Evolutionary conservation across 2,329 filamentous ascomycete species (phyloP), one percentile per base, ranked within the genome.

Genomic region (Blastomyces emzantsi): DNA sequence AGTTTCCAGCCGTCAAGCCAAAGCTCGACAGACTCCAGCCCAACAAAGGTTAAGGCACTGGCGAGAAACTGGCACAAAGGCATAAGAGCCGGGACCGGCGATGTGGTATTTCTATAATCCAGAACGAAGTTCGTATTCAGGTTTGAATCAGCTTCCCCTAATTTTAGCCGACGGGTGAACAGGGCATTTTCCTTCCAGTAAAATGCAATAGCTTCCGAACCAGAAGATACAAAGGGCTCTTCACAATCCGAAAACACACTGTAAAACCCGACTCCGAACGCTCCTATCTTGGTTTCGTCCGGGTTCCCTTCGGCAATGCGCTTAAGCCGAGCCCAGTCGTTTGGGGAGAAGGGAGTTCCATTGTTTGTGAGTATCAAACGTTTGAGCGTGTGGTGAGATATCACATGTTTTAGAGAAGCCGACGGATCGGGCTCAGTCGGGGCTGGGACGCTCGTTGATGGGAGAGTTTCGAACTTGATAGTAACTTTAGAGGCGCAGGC

Each of bases 111-210:
- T 72, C 94, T 85, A 76, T 97, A 97, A 73, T 97, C 92, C 57
- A 99, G 82, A 57, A 97, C 87, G 73, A 99, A 99, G n/a, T 88
- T 89, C 1, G 95, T 99, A 70, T 93, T 85, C 41, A 80, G 80
- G 63, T 82, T 88, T 19, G 81, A 78, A 71, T 91, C 83, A 30
- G 85, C 84, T 56, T 85, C 81, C 1, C 89, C 86, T 8, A 97
- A 78, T 68, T 87, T 86, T 28, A 94, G 82, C 69, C 91, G 90
- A 70, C 92, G 89, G 30, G 95, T 99, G 74, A 96, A 97, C 1
- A 99, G 83, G 5, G 91, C 90, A 74, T 97, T 97, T n/a, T 90
- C 92, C 75, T 97, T 97, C 95, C 94, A 99, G 79, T 97, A 99
- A 73, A 99, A 99, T 0, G 93, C 93, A 90, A 99, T 97, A 47